Conservation (phyloP, 139 green algal species). For the Picochlorum costavermella region DNA sequence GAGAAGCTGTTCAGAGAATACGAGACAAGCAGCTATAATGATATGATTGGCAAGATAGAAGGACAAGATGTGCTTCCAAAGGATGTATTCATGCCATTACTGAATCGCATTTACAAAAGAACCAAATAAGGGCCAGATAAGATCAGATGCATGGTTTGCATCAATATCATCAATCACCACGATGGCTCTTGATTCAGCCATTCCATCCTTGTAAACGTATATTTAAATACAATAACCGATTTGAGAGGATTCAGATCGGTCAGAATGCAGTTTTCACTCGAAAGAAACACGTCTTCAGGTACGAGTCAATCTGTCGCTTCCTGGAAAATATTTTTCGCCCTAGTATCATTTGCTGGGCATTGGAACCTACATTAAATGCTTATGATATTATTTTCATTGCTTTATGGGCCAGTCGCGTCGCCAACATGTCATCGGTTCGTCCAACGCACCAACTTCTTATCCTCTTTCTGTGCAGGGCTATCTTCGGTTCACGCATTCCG, state of each 20-base stretch:
- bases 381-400: too few relatives aligned
- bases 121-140: conserved; percentile 57
- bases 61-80: conserved; percentile 70
- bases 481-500: too few relatives aligned
- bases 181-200: neutral
- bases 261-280: conserved; percentile 3
- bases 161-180: neutral
- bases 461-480: too few relatives aligned
- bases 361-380: too few relatives aligned
- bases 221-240: too few relatives aligned
- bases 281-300: neutral
- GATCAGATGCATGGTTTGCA: neutral
- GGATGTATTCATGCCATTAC: conserved; percentile 73
- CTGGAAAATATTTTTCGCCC: too few relatives aligned
- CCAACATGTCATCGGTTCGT: too few relatives aligned
- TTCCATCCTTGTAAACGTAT: too few relatives aligned
- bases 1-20: conserved; percentile 78
- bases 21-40: conserved; percentile 63
- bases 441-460: too few relatives aligned
- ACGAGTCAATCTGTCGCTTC: too few relatives aligned
- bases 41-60: conserved; percentile 56
- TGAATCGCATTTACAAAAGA: conserved; percentile 96
- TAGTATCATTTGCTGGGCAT: too few relatives aligned
- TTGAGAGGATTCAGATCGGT: neutral
- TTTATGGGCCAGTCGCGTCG: too few relatives aligned